These are phyloP conservation scores for Trypanosoma theileri DNA, from an alignment of 208 protist species.

Conservation along the genomic window DNA sequence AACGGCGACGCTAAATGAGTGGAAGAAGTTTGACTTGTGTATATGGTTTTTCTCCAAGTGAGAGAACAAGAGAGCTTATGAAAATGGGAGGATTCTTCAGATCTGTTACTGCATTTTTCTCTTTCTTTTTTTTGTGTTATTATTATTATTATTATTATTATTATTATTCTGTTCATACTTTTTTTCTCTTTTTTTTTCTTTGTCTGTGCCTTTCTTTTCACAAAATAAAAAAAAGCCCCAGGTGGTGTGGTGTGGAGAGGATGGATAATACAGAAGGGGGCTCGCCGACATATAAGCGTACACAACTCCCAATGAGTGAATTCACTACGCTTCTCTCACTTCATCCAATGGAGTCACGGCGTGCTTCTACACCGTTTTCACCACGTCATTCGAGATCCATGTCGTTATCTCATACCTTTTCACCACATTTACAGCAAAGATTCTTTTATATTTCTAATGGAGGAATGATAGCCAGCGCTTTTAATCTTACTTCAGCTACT, in stretches of 20 bases:
- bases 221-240: not conserved
- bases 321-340: not conserved
- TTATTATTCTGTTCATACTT: not conserved
- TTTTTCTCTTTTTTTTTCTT: not conserved
- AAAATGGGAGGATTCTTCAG: not conserved
- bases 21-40: not conserved
- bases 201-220: not conserved
- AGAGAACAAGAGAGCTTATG: not conserved
- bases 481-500: conserved; percentile 79
- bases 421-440: conserved; percentile 47
- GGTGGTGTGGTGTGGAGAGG: not conserved
- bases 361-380: not conserved
- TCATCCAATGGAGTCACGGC: not conserved
- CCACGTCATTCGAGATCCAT: not conserved
- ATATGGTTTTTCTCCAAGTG: not conserved
- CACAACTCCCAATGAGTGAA: not conserved
- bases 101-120: not conserved
- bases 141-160: not conserved
- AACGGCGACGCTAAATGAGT: conserved; percentile 16
- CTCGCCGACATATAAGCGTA: not conserved
- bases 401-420: conserved; percentile 24
- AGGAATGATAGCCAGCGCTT: conserved; percentile 64
- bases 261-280: not conserved
- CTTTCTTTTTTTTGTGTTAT: not conserved
- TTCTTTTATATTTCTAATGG: conserved; percentile 60